Base-by-base conservation (phyloP, 768 basidiomycete genomes). In the Chiua virens region DNA sequence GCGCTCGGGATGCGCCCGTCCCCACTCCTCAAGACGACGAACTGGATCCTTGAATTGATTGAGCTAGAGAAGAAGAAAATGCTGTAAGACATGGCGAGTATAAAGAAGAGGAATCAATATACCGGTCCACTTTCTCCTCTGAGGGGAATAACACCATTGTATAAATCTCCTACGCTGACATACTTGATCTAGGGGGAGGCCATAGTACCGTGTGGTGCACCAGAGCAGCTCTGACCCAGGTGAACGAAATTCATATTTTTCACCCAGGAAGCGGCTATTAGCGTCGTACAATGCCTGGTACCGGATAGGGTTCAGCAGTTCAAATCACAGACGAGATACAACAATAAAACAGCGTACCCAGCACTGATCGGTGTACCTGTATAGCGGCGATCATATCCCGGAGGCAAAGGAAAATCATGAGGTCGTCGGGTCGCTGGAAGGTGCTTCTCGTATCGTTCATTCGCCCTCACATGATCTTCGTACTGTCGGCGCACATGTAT, bases 151-250 rank as follows among this genome's bases (percentile, higher is more conserved):
- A 20, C 41, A 61, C 65, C 48, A 72, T 3, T 4, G 20, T 1
- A 59, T 37, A 14, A 30, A 61, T 5, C 35, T 0, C 23, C 15
- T 36, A 2, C 62, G 45, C 18, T 44, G 9, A 15, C 48, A 56
- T 5, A 14, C 59, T 13, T 53, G 48, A 22, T 66, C 51, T 15
- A 64, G 21, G 8, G 47, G 54, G 3, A 43, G 34, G 41, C 64
- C 65, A 8, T 5, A n/a, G 23, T 56, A 64, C n/a, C 41, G 42
- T 20, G 10, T 39, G 22, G 62, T 53, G 10, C 62, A 64, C 59
- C 55, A 64, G n/a, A 67, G 55, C 3, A 4, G 35, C 7, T 56
- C 59, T 11, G 59, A 67, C 1, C 62, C 65, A 8, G 59, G 65
- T 5, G 65, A 66, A 28, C 57, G 53, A 7, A 34, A 47, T 14